Evolutionary conservation across 1,139 yeast species (phyloP).

Genomic region (Geotrichum candidum): DNA sequence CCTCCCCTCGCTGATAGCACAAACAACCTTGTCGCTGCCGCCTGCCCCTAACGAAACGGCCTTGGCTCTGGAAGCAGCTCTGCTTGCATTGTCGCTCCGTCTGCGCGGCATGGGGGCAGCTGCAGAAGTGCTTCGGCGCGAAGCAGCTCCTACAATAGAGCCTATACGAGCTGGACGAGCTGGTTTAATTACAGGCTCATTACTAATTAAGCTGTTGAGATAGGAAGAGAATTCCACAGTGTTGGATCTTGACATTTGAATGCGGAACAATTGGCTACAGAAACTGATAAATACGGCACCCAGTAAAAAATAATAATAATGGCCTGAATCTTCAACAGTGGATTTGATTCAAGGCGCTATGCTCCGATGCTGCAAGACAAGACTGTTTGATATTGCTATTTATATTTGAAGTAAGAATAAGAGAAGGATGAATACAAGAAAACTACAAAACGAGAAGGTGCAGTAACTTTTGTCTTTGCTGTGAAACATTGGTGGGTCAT

Average conservation of each 20-base stretch:
- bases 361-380: no score
- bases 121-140: not conserved
- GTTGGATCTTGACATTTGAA: constrained; percentile 2
- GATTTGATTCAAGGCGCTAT: no score
- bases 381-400: no score
- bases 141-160: not conserved
- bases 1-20: constrained; percentile 35
- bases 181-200: not conserved
- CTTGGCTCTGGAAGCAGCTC: constrained; percentile 11
- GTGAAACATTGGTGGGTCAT: no score
- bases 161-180: not conserved
- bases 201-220: constrained; percentile 7
- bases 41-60: constrained; percentile 11
- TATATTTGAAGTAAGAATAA: no score
- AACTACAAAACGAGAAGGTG: no score
- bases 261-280: not conserved
- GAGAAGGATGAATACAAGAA: not conserved
- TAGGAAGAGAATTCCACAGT: constrained; percentile 9
- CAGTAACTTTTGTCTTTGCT: no score
- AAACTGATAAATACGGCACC: not conserved
- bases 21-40: constrained; percentile 25
- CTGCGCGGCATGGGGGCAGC: not conserved
- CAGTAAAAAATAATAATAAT: not conserved
- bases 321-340: not conserved
- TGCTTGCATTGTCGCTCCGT: not conserved